phyloP scores from a whole-genome alignment of 768 basidiomycete species.

The Ramaria sp. region DNA sequence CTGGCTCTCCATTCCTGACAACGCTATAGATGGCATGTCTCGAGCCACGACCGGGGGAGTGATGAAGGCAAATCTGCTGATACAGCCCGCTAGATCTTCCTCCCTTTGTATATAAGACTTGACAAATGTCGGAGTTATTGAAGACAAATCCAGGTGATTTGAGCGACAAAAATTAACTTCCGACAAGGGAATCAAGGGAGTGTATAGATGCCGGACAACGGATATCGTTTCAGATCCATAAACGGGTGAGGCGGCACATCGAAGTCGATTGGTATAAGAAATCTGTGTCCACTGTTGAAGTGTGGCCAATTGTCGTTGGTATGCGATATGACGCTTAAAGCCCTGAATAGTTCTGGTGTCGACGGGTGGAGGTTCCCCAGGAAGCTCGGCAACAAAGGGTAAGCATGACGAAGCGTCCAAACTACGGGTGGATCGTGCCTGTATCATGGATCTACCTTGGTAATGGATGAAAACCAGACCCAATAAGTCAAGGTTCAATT shows the following conservation, averaged over 20 bases:
- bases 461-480: slow-evolving; percentile 51
- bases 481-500: slow-evolving; percentile 54
- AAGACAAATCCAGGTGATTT: slow-evolving; percentile 32
- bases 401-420: slow-evolving; percentile 52
- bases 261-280: slow-evolving; percentile 61
- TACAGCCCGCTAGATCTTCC: slow-evolving; percentile 35
- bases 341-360: slow-evolving; percentile 71
- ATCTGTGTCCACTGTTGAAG: slow-evolving; percentile 60
- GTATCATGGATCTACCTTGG: slow-evolving; percentile 42
- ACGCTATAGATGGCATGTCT: slow-evolving; percentile 57
- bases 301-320: slow-evolving; percentile 34
- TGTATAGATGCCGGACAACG: slow-evolving; percentile 26
- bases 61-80: slow-evolving; percentile 69
- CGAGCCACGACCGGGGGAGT: slow-evolving; percentile 70
- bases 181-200: slow-evolving; percentile 43
- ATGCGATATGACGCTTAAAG: slow-evolving; percentile 44
- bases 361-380: slow-evolving; percentile 55
- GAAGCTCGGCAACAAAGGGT: slow-evolving; percentile 41
- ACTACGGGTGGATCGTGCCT: slow-evolving; percentile 40
- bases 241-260: slow-evolving; percentile 39
- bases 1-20: slow-evolving; percentile 30
- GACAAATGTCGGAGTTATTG: slow-evolving; percentile 34
- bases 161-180: slow-evolving; percentile 26
- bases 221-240: slow-evolving; percentile 32
- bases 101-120: slow-evolving; percentile 56